phyloP scores from a whole-genome alignment of 169 alveolate species.

The Cryptosporidium tyzzeri region DNA sequence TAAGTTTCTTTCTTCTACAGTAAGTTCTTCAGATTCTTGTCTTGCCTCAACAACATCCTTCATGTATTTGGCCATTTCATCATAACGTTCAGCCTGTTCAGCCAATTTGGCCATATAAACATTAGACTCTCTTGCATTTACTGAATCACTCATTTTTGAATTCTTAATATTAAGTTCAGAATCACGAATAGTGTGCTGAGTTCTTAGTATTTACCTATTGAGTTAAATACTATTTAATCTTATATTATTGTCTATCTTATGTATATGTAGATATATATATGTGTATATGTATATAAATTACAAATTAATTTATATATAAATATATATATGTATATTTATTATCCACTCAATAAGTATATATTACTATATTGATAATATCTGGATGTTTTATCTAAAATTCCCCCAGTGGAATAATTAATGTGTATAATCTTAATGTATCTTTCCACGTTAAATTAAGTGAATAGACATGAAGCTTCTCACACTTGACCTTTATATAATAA shows the following conservation, averaged over 20 bases:
- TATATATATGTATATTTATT: background rate
- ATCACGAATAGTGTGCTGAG: conserved; percentile 19
- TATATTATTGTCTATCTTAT: background rate
- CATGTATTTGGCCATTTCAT: conserved; percentile 93
- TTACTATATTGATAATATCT: background rate
- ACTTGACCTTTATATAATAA: conserved; percentile 13
- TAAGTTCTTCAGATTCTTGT: conserved; percentile 86
- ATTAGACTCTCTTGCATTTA: conserved; percentile 67
- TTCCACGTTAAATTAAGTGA: conserved; percentile 23
- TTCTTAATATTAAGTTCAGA: conserved; percentile 73
- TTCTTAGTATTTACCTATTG: background rate
- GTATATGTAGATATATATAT: background rate
- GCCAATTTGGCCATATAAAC: conserved; percentile 96
- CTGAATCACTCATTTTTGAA: conserved; percentile 60
- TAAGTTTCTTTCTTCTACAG: conserved; percentile 94
- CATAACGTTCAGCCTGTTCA: conserved; percentile 99
- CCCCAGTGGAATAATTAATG: conserved; percentile 1
- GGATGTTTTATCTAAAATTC: conserved; percentile 3
- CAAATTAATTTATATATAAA: background rate
- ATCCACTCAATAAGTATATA: conserved; percentile 5
- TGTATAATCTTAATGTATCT: conserved; percentile 14
- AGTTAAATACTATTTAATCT: background rate
- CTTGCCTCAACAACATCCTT: conserved; percentile 83
- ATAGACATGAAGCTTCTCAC: conserved; percentile 38
- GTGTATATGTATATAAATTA: background rate